These are phyloP conservation scores for Trapa bicornis DNA, from an alignment of 345 rosid species.

Conservation along the genomic window DNA sequence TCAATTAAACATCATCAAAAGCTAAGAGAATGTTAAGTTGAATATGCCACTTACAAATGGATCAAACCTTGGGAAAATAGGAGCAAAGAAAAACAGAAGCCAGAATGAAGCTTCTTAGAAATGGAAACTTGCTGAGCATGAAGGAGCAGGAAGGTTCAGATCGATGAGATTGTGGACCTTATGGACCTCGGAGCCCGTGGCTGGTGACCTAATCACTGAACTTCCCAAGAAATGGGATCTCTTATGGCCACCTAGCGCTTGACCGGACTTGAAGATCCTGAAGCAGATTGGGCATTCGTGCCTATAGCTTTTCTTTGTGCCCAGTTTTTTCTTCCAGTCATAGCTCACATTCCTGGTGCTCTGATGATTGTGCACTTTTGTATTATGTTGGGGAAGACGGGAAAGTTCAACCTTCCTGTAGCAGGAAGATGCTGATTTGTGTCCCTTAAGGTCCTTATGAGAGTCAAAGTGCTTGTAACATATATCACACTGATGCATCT, in stretches of 20 bases:
- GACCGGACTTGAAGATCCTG: conserved; percentile 80
- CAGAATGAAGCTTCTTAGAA: not conserved
- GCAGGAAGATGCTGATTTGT: conserved; percentile 5
- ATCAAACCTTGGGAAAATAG: not conserved
- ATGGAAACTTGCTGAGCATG: conserved; percentile 13
- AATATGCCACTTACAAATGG: not conserved
- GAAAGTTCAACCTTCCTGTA: not conserved
- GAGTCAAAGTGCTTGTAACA: conserved; percentile 5
- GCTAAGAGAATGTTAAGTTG: not conserved
- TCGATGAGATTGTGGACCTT: conserved; percentile 42
- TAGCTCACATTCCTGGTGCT: not conserved
- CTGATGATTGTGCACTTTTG: not conserved
- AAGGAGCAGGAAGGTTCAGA: conserved; percentile 83
- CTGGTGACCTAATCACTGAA: conserved; percentile 25
- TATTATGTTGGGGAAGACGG: not conserved
- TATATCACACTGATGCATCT: conserved; percentile 6
- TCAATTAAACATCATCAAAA: not conserved
- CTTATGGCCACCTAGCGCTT: conserved; percentile 92
- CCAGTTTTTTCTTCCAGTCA: conserved; percentile 14
- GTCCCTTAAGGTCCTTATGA: not conserved
- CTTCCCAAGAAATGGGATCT: conserved; percentile 84
- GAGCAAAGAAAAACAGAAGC: not conserved
- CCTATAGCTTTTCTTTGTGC: conserved; percentile 26
- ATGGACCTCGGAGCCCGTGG: conserved; percentile 24
- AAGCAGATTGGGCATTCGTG: conserved; percentile 39